phyloP scores from a whole-genome alignment of 768 basidiomycete species.

The Psilocybe cubensis region DNA sequence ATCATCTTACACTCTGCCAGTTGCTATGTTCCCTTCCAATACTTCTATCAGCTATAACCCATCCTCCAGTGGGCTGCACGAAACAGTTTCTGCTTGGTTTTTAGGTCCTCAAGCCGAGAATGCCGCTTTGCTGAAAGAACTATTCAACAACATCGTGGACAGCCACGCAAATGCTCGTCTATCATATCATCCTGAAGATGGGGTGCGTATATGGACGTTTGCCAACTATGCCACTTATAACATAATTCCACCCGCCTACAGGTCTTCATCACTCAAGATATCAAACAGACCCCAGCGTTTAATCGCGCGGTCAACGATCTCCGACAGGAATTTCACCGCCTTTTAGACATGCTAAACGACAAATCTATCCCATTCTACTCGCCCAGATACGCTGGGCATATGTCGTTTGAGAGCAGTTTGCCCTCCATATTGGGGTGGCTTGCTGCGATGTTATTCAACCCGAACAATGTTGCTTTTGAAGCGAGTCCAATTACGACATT shows the following conservation, averaged over 20 bases:
- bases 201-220: not conserved
- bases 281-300: slow-evolving; percentile 4
- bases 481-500: slow-evolving; percentile 41
- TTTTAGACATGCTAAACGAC: slow-evolving; percentile 23
- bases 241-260: not conserved
- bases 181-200: slow-evolving; percentile 33
- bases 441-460: slow-evolving; percentile 37
- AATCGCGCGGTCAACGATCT: not conserved
- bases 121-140: slow-evolving; percentile 24
- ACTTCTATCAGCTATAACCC: not conserved
- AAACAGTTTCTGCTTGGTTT: slow-evolving; percentile 38
- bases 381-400: slow-evolving; percentile 44
- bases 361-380: slow-evolving; percentile 42
- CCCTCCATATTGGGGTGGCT: slow-evolving; percentile 33
- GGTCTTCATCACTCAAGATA: not conserved
- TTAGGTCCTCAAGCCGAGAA: slow-evolving; percentile 45
- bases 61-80: slow-evolving; percentile 4
- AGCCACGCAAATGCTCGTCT: slow-evolving; percentile 24
- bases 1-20: not conserved
- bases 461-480: slow-evolving; percentile 47
- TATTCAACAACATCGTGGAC: slow-evolving; percentile 28
- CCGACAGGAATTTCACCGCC: not conserved
- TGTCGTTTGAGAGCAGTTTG: slow-evolving; percentile 37
- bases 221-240: not conserved
- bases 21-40: not conserved